Base-by-base conservation (phyloP, 306 rosid species). In the Citrullus mucosospermus region DNA sequence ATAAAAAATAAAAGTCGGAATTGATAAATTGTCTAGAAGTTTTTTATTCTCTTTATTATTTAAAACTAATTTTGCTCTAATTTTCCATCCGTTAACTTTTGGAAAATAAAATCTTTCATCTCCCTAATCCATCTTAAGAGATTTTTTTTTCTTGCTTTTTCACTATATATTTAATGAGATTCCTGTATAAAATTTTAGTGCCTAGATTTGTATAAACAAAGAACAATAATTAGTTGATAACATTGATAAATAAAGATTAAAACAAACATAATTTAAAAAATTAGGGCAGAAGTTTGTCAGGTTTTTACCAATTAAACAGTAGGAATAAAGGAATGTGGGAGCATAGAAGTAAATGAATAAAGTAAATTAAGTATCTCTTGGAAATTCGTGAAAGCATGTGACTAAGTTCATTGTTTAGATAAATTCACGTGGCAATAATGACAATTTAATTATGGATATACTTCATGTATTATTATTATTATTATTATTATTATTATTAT, bases 381-480 rank as follows among this genome's bases (percentile, higher is more conserved):
- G 56, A 25, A 22, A 70, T 70, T 70, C 59, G 69, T 32, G 44
- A 58, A 68, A 76, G 16, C 60, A 75, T 17, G 74, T 43, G 71
- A 46, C 25, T 72, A 28, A 15, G 28, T 79, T 43, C 20, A 70
- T 13, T 28, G 56, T 78, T 59, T 57, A 48, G 8, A 53, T 55
- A 44, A 74, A 78, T 25, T 32, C 67, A 83, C 22, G 28, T 30
- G 67, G 34, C 54, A 56, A 67, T 78, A 57, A 61, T 63, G 44
- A 77, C 81, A 68, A 28, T 36, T 72, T 44, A 39, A 68, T 62
- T 59, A 80, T 53, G 56, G 77, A 28, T 55, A 54, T 67, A 58
- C 76, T 25, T 25, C 28, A 25, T 18, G 43, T n/a, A 15, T 48
- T 1, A 48, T 48, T 22, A 22, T 22, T 22, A 2, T 46, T 48